phyloP scores from a whole-genome alignment of 257 asterid species.

The Ballota nigra region DNA sequence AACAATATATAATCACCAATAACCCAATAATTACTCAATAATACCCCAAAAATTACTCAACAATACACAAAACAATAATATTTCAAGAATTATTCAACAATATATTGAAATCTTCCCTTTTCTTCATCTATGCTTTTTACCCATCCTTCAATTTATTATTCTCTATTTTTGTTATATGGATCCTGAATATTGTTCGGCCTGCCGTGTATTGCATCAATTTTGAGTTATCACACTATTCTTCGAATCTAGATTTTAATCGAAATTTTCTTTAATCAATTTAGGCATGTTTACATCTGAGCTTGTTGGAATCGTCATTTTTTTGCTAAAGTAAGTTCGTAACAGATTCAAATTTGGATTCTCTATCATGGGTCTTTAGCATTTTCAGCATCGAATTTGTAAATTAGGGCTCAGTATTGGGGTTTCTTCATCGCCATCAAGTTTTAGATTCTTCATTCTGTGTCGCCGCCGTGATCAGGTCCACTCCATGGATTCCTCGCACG shows the following conservation, averaged over 20 bases:
- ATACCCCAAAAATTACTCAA: no score
- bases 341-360: not conserved
- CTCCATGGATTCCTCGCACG: conserved; percentile 64
- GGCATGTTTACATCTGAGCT: conserved; percentile 18
- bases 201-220: conserved; percentile 1
- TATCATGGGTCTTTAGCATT: conserved; percentile 11
- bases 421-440: conserved; percentile 51
- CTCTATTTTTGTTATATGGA: not conserved
- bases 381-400: not conserved
- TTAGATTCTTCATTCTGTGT: conserved; percentile 60
- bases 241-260: not conserved
- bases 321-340: not conserved
- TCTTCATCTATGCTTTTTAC: conserved; percentile 22
- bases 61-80: no score
- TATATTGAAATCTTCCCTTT: conserved; percentile 22
- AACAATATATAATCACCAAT: no score
- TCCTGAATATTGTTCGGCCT: not conserved
- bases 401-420: not conserved
- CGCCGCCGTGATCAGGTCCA: conserved; percentile 79
- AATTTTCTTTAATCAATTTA: conserved; percentile 7
- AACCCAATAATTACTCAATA: no score
- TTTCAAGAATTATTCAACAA: no score
- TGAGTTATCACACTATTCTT: not conserved
- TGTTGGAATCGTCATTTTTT: not conserved
- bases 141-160: no score